Percentiles rank a stretch among this genome's conserved stretches.
phyloP scores from a whole-genome alignment of 441 rosid genomes.

The Geranium incanum region DNA sequence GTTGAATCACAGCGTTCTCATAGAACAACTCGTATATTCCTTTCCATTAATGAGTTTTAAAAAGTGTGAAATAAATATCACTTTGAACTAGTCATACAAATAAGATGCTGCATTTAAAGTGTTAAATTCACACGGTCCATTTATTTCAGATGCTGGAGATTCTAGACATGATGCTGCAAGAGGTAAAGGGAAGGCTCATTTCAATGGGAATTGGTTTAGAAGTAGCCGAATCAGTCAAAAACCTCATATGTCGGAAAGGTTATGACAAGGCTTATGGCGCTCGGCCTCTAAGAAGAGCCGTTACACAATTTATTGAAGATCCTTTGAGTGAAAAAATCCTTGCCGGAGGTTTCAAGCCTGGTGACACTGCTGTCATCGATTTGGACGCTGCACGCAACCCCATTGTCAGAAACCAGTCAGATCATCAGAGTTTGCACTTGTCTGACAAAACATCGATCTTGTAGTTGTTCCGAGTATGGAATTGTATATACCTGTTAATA shows the following conservation, averaged over 20 bases:
- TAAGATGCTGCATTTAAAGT: no score
- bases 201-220: constrained; percentile 77
- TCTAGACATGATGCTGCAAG: constrained; percentile 71
- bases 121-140: neutral
- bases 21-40: no score
- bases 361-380: constrained; percentile 66
- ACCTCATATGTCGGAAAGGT: constrained; percentile 71
- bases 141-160: constrained; percentile 69
- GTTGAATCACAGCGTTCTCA: no score
- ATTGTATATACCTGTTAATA: constrained; percentile 14
- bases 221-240: constrained; percentile 68
- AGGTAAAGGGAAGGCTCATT: constrained; percentile 65
- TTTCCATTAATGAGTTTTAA: no score
- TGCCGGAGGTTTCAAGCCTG: constrained; percentile 58
- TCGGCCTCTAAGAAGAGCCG: constrained; percentile 76
- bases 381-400: constrained; percentile 75
- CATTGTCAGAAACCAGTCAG: constrained; percentile 41
- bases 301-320: constrained; percentile 69
- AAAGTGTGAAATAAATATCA: no score
- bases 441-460: constrained; percentile 44
- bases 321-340: constrained; percentile 83
- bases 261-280: constrained; percentile 76
- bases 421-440: constrained; percentile 31
- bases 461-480: constrained; percentile 11
- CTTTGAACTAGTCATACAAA: no score